phyloP scores from a whole-genome alignment of 495 filamentous ascomycete species.

The Penicillium paradoxum region DNA sequence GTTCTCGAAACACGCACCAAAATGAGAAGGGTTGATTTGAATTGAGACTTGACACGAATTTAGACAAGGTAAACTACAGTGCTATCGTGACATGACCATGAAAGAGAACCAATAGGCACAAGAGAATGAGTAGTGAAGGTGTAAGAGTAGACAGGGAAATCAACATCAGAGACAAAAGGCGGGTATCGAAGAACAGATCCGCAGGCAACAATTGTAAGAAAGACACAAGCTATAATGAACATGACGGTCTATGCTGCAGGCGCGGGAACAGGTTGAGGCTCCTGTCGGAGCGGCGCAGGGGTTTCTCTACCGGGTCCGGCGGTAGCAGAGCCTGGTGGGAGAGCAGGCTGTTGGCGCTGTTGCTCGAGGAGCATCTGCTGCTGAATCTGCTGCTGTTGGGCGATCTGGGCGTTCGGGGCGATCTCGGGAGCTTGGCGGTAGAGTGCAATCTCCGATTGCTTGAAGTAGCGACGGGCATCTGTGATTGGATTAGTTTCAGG shows the following conservation, averaged over 20 bases:
- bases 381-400: slow-evolving; percentile 44
- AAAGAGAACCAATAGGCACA: neutral
- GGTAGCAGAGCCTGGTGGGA: slow-evolving; percentile 38
- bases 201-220: neutral
- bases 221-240: neutral
- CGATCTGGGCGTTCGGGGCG: slow-evolving; percentile 41
- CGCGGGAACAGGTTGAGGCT: slow-evolving; percentile 22
- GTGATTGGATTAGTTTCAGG: slow-evolving; percentile 1
- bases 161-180: slow-evolving; percentile 1
- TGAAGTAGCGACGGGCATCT: slow-evolving; percentile 98
- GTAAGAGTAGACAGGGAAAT: slow-evolving; percentile 8
- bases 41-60: neutral
- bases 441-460: slow-evolving; percentile 97
- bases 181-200: slow-evolving; percentile 13
- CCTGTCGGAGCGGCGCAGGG: slow-evolving; percentile 14
- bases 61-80: slow-evolving; percentile 20
- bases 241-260: slow-evolving; percentile 28
- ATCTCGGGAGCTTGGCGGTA: slow-evolving; percentile 85
- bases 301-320: slow-evolving; percentile 37
- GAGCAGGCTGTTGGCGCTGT: slow-evolving; percentile 33
- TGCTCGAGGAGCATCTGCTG: slow-evolving; percentile 37
- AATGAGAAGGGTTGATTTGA: neutral
- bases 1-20: neutral
- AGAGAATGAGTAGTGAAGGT: neutral
- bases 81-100: slow-evolving; percentile 18